Evolutionary conservation across 148 eudicot genomes (phyloP).

Genomic region (Rhododendron molle): DNA sequence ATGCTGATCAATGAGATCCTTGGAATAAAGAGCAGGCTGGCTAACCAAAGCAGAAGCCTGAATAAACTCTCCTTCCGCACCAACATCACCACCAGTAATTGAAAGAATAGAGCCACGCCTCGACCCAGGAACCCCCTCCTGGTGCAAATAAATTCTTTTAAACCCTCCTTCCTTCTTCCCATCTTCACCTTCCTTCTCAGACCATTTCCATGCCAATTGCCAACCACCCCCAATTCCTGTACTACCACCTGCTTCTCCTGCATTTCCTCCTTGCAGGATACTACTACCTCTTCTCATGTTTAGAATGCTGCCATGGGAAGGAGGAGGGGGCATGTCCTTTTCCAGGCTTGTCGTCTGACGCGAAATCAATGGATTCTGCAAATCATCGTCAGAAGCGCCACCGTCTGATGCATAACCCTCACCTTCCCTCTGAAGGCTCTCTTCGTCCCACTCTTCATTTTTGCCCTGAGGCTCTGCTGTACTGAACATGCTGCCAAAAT

Average conservation of each 20-base stretch:
- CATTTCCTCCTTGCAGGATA: slow-evolving; percentile 31
- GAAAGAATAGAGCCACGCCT: slow-evolving; percentile 57
- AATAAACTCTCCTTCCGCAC: slow-evolving; percentile 33
- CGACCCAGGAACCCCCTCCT: slow-evolving; percentile 37
- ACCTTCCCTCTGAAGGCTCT: slow-evolving; percentile 43
- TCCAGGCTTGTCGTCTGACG: slow-evolving; percentile 59
- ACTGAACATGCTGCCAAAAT: slow-evolving; percentile 75
- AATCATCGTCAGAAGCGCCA: slow-evolving; percentile 53
- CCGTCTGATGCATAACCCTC: slow-evolving; percentile 36
- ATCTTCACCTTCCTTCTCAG: slow-evolving; percentile 51
- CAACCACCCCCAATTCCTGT: slow-evolving; percentile 80
- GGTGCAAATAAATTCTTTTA: slow-evolving; percentile 54
- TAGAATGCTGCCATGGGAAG: slow-evolving; percentile 37
- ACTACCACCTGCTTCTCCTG: slow-evolving; percentile 40
- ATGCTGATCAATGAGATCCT: slow-evolving; percentile 45
- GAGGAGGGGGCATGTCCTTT: slow-evolving; percentile 37
- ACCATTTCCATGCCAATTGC: slow-evolving; percentile 56
- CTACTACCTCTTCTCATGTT: slow-evolving; percentile 58
- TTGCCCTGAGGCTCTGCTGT: slow-evolving; percentile 33
- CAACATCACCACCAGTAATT: slow-evolving; percentile 39
- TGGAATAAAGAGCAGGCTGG: slow-evolving; percentile 36
- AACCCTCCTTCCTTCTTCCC: slow-evolving; percentile 48
- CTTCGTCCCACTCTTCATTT: slow-evolving; percentile 79
- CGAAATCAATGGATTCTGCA: slow-evolving; percentile 62
- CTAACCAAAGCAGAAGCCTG: slow-evolving; percentile 60